phyloP scores from a whole-genome alignment of 2,329 filamentous ascomycete species.

The Sporothrix pseudoabietina region DNA sequence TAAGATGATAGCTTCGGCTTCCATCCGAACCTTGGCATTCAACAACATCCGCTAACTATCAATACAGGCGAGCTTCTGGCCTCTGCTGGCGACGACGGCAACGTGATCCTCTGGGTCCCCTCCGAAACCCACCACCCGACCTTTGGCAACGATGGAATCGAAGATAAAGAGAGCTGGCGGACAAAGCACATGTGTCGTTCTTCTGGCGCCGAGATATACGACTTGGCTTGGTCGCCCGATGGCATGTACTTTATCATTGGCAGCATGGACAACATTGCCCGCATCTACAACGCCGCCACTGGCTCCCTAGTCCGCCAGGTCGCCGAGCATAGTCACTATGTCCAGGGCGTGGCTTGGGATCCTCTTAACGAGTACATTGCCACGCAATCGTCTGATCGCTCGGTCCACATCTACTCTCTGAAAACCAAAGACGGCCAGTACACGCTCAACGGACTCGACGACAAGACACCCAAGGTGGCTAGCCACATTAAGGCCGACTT shows the following conservation, averaged over 20 bases:
- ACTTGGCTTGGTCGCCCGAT: constrained; percentile 98
- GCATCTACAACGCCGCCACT: constrained; percentile 87
- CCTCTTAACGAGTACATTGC: constrained; percentile 97
- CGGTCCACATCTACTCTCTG: constrained; percentile 94
- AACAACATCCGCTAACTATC: not conserved
- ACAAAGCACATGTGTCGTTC: constrained; percentile 98
- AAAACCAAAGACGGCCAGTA: constrained; percentile 97
- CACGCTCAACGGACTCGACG: constrained; percentile 65
- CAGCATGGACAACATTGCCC: constrained; percentile 98
- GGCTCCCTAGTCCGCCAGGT: constrained; percentile 81
- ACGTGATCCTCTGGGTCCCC: constrained; percentile 94
- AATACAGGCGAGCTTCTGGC: constrained; percentile 81
- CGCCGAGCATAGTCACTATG: constrained; percentile 96
- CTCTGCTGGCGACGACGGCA: constrained; percentile 95
- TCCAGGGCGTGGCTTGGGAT: constrained; percentile 98
- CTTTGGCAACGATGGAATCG: constrained; percentile 81
- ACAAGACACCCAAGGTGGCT: constrained; percentile 76
- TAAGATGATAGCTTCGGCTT: constrained; percentile 46
- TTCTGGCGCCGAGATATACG: constrained; percentile 94
- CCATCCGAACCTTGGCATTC: not conserved
- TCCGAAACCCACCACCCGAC: constrained; percentile 70
- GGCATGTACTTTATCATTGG: constrained; percentile 94
- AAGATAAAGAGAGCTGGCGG: constrained; percentile 96
- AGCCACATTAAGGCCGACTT: constrained; percentile 82
- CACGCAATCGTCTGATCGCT: constrained; percentile 96